Evolutionary conservation across 202 grass and related monocot genomes (phyloP).

Genomic region (Zizania palustris): DNA sequence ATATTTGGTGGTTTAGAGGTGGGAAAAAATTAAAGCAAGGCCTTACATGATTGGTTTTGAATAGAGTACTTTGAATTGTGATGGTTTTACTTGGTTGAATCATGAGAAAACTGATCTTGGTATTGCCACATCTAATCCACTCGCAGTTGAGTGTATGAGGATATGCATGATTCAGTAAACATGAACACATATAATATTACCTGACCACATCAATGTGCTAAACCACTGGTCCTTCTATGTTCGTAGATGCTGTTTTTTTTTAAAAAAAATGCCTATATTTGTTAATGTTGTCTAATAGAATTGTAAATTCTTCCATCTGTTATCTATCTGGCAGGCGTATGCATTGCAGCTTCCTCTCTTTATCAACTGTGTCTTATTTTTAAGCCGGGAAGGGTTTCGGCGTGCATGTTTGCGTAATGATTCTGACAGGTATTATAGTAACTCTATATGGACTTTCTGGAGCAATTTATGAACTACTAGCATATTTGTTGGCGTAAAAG

Average conservation of each 20-base stretch:
- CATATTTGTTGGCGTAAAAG: too few relatives aligned
- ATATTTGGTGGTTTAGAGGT: not conserved
- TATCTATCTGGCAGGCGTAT: constrained; percentile 65
- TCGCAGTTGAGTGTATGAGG: not conserved
- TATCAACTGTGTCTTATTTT: constrained; percentile 87
- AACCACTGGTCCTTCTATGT: constrained; percentile 14
- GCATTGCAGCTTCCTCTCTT: constrained; percentile 94
- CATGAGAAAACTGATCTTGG: not conserved
- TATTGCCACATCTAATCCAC: not conserved
- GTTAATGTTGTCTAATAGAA: constrained; percentile 27
- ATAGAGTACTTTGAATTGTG: not conserved
- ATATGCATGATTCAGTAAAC: constrained; percentile 13
- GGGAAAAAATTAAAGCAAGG: not conserved
- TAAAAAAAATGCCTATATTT: constrained; percentile 16
- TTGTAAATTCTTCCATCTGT: constrained; percentile 25
- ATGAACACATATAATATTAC: not conserved
- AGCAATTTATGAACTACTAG: not conserved
- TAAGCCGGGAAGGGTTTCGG: constrained; percentile 95
- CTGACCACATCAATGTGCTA: constrained; percentile 16
- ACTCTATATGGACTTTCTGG: not conserved
- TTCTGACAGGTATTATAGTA: constrained; percentile 60
- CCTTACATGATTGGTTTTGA: not conserved
- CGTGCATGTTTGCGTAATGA: constrained; percentile 90
- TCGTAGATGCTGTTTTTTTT: not conserved
- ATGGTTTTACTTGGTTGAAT: constrained; percentile 8